phyloP scores from a whole-genome alignment of 2,329 filamentous ascomycete genomes.

The Sclerotinia trifoliorum region DNA sequence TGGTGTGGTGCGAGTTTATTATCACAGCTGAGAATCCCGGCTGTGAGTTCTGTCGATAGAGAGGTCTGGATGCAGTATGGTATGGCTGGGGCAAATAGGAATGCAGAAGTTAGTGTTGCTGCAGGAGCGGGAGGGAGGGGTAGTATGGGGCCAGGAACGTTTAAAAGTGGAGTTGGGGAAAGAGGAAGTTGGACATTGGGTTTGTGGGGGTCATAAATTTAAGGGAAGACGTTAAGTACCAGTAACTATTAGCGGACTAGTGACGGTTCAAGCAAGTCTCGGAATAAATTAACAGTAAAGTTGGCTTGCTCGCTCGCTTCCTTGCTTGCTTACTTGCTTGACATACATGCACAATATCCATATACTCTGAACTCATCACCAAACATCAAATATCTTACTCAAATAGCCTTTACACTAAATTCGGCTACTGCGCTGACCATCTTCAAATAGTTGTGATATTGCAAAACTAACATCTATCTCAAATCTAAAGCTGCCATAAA shows the following conservation, averaged over 20 bases:
- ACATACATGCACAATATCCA: too few relatives aligned
- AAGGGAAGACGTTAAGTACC: background rate
- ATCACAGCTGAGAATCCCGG: slow-evolving; percentile 65
- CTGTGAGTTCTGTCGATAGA: slow-evolving; percentile 67
- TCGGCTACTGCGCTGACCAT: too few relatives aligned
- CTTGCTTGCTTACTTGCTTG: too few relatives aligned
- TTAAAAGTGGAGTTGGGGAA: slow-evolving; percentile 45
- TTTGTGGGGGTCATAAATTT: slow-evolving; percentile 48
- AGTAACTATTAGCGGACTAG: background rate
- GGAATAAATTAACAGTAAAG: too few relatives aligned
- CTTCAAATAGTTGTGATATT: too few relatives aligned
- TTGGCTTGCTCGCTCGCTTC: too few relatives aligned
- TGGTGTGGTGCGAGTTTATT: slow-evolving; percentile 74
- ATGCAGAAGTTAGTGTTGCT: slow-evolving; percentile 50
- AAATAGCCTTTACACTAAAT: too few relatives aligned
- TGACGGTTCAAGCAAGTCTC: background rate
- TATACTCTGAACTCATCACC: too few relatives aligned
- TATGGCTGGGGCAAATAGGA: slow-evolving; percentile 57
- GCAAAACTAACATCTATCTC: too few relatives aligned
- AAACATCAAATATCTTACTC: too few relatives aligned
- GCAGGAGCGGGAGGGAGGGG: slow-evolving; percentile 54
- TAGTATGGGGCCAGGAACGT: slow-evolving; percentile 59
- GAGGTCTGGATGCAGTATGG: slow-evolving; percentile 72
- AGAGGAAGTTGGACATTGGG: slow-evolving; percentile 60
- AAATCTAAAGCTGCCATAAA: too few relatives aligned